phyloP scores from a whole-genome alignment of 768 basidiomycete species.

The Zangia roseola region DNA sequence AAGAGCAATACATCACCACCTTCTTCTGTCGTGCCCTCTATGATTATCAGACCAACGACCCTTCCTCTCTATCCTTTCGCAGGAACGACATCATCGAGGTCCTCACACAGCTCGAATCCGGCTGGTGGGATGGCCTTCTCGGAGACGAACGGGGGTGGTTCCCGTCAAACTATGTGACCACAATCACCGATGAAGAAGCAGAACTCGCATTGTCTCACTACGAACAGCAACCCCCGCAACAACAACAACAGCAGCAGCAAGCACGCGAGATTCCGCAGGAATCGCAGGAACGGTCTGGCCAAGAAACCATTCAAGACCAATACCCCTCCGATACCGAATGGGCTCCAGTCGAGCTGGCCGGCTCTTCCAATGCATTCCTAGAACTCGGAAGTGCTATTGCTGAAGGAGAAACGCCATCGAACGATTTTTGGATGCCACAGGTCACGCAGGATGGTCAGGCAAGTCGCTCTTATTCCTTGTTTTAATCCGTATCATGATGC shows the following conservation, averaged over 20 bases:
- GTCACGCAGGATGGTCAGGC: slow-evolving; percentile 84
- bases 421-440: slow-evolving; percentile 90
- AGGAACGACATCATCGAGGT: slow-evolving; percentile 93
- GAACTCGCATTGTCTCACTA: slow-evolving; percentile 54
- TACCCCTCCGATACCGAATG: slow-evolving; percentile 47
- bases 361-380: slow-evolving; percentile 40
- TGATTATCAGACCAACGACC: slow-evolving; percentile 85
- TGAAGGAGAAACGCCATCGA: slow-evolving; percentile 40
- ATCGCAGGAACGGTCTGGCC: slow-evolving; percentile 11
- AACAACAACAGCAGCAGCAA: slow-evolving; percentile 10
- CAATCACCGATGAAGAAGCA: slow-evolving; percentile 79
- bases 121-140: slow-evolving; percentile 98
- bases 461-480: slow-evolving; percentile 26
- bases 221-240: slow-evolving; percentile 16
- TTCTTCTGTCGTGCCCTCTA: slow-evolving; percentile 92
- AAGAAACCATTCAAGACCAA: slow-evolving; percentile 24
- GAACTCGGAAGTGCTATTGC: slow-evolving; percentile 30
- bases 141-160: slow-evolving; percentile 94
- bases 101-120: slow-evolving; percentile 83
- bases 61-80: slow-evolving; percentile 84
- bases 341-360: slow-evolving; percentile 25
- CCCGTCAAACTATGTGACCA: slow-evolving; percentile 89
- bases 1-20: slow-evolving; percentile 61
- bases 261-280: slow-evolving; percentile 10
- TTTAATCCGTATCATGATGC: not conserved